Evolutionary conservation across 108 stramenopile genomes (phyloP), one percentile per base, ranked within the genome.

Genomic region (Nannochloropsis salina): DNA sequence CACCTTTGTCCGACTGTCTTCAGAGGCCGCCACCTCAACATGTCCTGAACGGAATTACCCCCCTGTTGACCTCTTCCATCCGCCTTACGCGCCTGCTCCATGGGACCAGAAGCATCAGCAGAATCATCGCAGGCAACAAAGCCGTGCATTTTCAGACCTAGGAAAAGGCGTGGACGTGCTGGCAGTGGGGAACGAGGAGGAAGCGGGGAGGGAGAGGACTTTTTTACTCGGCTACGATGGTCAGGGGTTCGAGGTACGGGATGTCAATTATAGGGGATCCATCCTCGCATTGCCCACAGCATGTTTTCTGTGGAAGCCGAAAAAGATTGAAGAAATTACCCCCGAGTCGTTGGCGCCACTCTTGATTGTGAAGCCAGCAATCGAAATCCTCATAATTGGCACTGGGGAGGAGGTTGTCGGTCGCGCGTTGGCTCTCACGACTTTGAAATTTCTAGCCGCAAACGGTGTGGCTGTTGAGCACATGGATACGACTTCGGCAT

Each of bases 401-500:
- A 6, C 61, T 15, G 61, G 61, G 61, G 61, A 74, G n/a, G 61
- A 74, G 20, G 15, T 8, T n/a, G 61, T 74, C 20, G 8, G 8
- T 74, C 61, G 61, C 61, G 20, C 61, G 5, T 74, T 74, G 61
- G 61, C 61, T n/a, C 61, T n/a, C n/a, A n/a, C 61, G 20, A 74
- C 61, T 15, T n/a, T 88, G 44, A 51, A 80, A 80, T 42, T 80
- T 80, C 83, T 88, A 8, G 80, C 22, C 18, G 83, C 87, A 8
- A 82, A 84, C 43, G 80, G 83, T 40, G 84, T 88, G 21, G 80
- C 47, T 21, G 83, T 88, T 9, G 87, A 88, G 40, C 84, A 84
- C 74, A 88, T 88, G 87, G 84, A 84, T 84, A 88, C 87, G 87
- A 80, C 83, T 20, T 84, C 84, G 44, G 88, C 88, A 9, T 85